A percentile compares a stretch with the other conserved stretches of the same genome.
These are phyloP conservation scores for Musa schizocarpa DNA, from an alignment of 176 grass and related monocot genomes.

Conservation along the genomic window DNA sequence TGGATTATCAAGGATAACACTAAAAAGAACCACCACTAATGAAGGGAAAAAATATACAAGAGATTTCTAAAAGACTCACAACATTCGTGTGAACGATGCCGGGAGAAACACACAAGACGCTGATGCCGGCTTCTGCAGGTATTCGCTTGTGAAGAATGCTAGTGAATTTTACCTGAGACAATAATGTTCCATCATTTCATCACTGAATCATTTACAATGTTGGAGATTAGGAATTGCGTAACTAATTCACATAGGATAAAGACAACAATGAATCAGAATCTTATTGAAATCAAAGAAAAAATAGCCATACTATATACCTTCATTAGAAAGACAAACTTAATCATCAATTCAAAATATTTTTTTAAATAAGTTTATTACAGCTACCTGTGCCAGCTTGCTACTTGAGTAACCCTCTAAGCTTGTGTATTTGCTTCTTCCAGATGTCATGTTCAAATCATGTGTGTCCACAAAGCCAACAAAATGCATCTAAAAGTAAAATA, in stretches of 20 bases:
- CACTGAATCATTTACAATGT: neutral
- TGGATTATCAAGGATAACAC: no score
- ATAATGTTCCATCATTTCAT: neutral
- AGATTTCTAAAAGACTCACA: slow-evolving; percentile 35
- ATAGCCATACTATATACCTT: neutral
- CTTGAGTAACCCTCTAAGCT: slow-evolving; percentile 80
- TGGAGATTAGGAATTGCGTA: neutral
- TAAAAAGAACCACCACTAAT: neutral
- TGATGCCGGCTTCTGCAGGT: slow-evolving; percentile 77
- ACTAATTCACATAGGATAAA: neutral
- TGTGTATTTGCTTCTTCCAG: slow-evolving; percentile 62
- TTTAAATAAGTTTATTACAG: neutral
- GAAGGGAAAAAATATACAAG: neutral
- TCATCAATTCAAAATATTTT: neutral
- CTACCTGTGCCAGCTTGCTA: slow-evolving; percentile 95
- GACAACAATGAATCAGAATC: neutral
- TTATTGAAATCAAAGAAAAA: neutral
- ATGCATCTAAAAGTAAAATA: slow-evolving; percentile 53
- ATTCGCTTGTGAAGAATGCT: slow-evolving; percentile 94
- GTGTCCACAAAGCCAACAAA: slow-evolving; percentile 66
- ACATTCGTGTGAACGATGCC: slow-evolving; percentile 95
- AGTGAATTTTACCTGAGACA: slow-evolving; percentile 72
- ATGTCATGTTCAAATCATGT: slow-evolving; percentile 85
- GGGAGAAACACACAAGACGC: slow-evolving; percentile 52
- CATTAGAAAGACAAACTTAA: slow-evolving; percentile 2